Percentiles rank a stretch among this genome's conserved stretches.
Evolutionary conservation across 768 basidiomycete species (phyloP).

Genomic region (Pleurotus pulmonarius): DNA sequence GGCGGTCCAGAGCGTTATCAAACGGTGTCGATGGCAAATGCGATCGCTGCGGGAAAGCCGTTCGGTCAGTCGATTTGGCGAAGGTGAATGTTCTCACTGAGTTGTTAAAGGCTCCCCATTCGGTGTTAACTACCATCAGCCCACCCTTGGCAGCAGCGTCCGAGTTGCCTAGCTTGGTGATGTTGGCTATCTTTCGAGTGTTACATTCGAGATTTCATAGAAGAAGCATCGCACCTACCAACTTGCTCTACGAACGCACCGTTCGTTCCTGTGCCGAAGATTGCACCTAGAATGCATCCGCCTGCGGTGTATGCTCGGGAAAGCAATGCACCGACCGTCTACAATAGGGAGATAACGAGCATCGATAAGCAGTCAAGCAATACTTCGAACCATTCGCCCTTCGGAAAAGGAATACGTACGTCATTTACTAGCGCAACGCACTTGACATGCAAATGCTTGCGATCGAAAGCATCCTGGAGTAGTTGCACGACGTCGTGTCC

Average conservation of each 20-base stretch:
- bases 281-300: slow-evolving; percentile 83
- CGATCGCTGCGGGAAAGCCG: slow-evolving; percentile 47
- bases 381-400: background rate
- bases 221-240: slow-evolving; percentile 25
- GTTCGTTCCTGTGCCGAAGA: slow-evolving; percentile 98
- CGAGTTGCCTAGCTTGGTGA: slow-evolving; percentile 75
- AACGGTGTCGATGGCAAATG: slow-evolving; percentile 85
- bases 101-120: slow-evolving; percentile 99
- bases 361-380: background rate
- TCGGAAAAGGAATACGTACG: slow-evolving; percentile 36
- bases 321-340: slow-evolving; percentile 95
- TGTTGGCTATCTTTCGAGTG: slow-evolving; percentile 43
- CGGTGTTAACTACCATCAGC: slow-evolving; percentile 93
- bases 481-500: slow-evolving; percentile 77
- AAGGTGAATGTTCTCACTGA: slow-evolving; percentile 44
- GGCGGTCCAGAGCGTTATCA: slow-evolving; percentile 89
- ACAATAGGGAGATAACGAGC: background rate
- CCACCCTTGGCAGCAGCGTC: slow-evolving; percentile 59
- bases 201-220: background rate
- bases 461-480: slow-evolving; percentile 79
- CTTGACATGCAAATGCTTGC: slow-evolving; percentile 77
- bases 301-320: slow-evolving; percentile 94
- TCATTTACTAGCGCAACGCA: slow-evolving; percentile 84
- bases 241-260: slow-evolving; percentile 94
- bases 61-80: background rate